Evolutionary conservation across 1,139 yeast species (phyloP).

Genomic region (Dujonia santamariae): DNA sequence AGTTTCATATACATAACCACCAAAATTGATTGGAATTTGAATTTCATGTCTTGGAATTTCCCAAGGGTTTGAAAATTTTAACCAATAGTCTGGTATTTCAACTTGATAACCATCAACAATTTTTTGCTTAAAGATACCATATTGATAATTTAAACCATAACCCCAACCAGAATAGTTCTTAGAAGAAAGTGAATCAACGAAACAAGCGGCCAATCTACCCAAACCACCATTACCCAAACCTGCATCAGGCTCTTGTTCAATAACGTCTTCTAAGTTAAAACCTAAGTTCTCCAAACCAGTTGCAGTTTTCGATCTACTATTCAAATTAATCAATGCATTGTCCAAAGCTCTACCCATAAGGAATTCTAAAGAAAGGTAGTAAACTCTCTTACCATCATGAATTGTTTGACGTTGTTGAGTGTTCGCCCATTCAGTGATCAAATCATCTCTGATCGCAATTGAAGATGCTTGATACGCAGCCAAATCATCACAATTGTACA

Average conservation of each 20-base stretch:
- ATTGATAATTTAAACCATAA: constrained; percentile 88
- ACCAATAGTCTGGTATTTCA: constrained; percentile 93
- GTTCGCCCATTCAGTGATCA: constrained; percentile 86
- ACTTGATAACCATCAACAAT: constrained; percentile 92
- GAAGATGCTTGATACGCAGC: constrained; percentile 94
- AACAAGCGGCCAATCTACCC: constrained; percentile 94
- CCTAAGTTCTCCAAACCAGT: constrained; percentile 73
- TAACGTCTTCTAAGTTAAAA: constrained; percentile 81
- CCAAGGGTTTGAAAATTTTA: constrained; percentile 87
- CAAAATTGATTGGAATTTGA: constrained; percentile 89
- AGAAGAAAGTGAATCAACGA: constrained; percentile 83
- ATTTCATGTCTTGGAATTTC: constrained; percentile 85
- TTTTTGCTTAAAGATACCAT: constrained; percentile 89
- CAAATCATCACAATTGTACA: constrained; percentile 87
- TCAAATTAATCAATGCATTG: constrained; percentile 82
- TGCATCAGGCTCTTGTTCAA: constrained; percentile 88
- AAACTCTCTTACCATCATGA: constrained; percentile 81
- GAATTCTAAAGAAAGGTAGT: constrained; percentile 84
- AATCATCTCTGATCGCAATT: constrained; percentile 70
- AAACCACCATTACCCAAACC: constrained; percentile 95
- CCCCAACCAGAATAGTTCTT: constrained; percentile 96
- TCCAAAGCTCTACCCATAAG: constrained; percentile 96
- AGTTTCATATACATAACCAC: constrained; percentile 72
- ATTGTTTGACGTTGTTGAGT: constrained; percentile 89
- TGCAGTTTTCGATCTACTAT: constrained; percentile 47